These are phyloP conservation scores for Phytophthora vignae DNA, from an alignment of 352 stramenopile species.

Conservation along the genomic window DNA sequence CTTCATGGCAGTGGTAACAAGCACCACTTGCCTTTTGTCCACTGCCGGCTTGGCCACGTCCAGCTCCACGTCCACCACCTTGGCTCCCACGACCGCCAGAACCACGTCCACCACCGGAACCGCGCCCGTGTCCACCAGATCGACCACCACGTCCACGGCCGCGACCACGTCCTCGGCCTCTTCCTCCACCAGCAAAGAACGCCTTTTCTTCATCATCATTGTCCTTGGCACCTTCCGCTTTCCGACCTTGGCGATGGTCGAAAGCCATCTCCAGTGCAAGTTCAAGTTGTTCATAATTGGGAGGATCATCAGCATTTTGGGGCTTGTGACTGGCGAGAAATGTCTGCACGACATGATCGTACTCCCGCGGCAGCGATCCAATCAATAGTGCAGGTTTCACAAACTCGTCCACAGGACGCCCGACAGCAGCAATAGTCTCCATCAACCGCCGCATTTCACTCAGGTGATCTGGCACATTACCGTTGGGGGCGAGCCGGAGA, in stretches of 20 bases:
- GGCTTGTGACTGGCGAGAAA: constrained; percentile 6
- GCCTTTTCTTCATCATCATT: too few species aligned
- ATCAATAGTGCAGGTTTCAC: constrained; percentile 5
- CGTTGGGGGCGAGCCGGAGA: too few species aligned
- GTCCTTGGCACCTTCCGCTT: not conserved
- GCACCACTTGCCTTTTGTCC: not conserved
- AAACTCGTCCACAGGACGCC: constrained; percentile 8
- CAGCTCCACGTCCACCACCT: too few species aligned
- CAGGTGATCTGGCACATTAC: constrained; percentile 2
- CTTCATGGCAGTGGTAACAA: constrained; percentile 11
- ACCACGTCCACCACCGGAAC: too few species aligned
- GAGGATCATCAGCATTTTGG: not conserved
- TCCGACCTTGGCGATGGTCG: constrained; percentile 6
- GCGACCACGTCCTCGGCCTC: too few species aligned
- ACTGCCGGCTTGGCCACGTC: too few species aligned
- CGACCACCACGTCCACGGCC: too few species aligned
- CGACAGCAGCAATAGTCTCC: constrained; percentile 4
- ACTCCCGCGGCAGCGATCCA: constrained; percentile 2
- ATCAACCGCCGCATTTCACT: constrained; percentile 10
- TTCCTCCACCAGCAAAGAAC: too few species aligned
- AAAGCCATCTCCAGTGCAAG: constrained; percentile 9
- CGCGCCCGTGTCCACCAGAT: too few species aligned
- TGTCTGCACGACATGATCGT: constrained; percentile 16
- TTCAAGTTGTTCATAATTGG: constrained; percentile 16
- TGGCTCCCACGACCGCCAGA: too few species aligned